A percentile compares a stretch with the other conserved stretches of the same genome.
Conservation (phyloP, 345 rosid species). For the Erucastrum elatum region DNA sequence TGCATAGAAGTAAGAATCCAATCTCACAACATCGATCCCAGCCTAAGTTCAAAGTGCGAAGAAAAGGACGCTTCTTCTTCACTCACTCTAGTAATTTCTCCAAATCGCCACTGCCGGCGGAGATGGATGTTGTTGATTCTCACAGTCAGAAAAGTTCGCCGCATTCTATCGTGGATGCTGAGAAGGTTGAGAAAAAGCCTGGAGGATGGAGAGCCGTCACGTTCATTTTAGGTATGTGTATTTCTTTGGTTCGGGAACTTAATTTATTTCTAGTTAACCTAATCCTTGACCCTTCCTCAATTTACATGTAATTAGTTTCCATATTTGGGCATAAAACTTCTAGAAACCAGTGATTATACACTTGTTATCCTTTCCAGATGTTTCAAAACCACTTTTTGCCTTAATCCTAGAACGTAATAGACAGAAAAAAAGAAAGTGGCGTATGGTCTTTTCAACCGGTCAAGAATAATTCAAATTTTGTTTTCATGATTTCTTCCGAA, state of each 20-base stretch:
- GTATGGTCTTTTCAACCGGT: neutral
- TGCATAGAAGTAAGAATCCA: constrained; percentile 13
- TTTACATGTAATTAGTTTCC: neutral
- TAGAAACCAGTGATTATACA: neutral
- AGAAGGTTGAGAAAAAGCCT: constrained; percentile 46
- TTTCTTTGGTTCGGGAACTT: neutral
- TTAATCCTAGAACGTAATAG: constrained; percentile 2
- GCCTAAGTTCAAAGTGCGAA: constrained; percentile 17
- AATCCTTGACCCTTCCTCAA: constrained; percentile 7
- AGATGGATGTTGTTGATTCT: constrained; percentile 16
- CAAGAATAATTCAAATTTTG: neutral
- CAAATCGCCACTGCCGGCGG: constrained; percentile 14
- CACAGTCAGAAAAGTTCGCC: constrained; percentile 17
- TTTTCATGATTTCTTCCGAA: neutral
- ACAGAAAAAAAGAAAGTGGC: neutral
- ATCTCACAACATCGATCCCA: constrained; percentile 6
- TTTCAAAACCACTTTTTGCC: constrained; percentile 13
- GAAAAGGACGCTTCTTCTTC: constrained; percentile 13
- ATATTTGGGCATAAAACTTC: neutral
- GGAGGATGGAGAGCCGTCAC: constrained; percentile 89
- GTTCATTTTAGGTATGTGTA: constrained; percentile 60
- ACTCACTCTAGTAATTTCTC: constrained; percentile 21
- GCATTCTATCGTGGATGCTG: neutral
- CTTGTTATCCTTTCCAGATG: neutral
- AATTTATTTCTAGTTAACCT: constrained; percentile 3